Percentiles rank a stretch among this genome's conserved stretches.
Evolutionary conservation across 495 filamentous ascomycete genomes (phyloP).

Genomic region (Aspergillus bertholletiae): DNA sequence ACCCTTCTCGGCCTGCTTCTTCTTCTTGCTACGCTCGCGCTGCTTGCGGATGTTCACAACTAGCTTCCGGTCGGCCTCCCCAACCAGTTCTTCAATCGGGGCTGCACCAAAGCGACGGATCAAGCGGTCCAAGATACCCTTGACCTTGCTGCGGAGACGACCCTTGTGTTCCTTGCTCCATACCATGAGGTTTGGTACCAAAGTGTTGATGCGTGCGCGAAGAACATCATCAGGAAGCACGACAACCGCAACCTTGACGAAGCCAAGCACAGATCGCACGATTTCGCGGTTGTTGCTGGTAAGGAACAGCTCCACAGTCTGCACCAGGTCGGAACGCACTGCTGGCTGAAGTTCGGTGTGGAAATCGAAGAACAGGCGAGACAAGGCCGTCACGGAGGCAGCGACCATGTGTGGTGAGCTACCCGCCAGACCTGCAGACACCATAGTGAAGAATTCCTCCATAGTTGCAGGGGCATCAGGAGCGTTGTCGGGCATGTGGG

Average conservation of each 20-base stretch:
- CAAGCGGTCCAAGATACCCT: constrained; percentile 93
- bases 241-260: constrained; percentile 93
- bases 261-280: constrained; percentile 86
- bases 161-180: constrained; percentile 98
- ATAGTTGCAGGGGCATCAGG: constrained; percentile 73
- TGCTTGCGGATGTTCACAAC: constrained; percentile 92
- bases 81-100: constrained; percentile 65
- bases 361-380: constrained; percentile 89
- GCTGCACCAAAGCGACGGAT: constrained; percentile 85
- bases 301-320: constrained; percentile 91
- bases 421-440: constrained; percentile 89
- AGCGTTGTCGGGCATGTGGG: constrained; percentile 76
- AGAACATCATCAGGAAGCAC: constrained; percentile 74
- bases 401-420: constrained; percentile 92
- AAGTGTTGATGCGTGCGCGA: constrained; percentile 62
- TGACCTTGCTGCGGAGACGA: constrained; percentile 91
- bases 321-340: constrained; percentile 72
- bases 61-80: constrained; percentile 80
- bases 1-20: constrained; percentile 57
- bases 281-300: constrained; percentile 95
- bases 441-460: constrained; percentile 98
- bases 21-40: constrained; percentile 79
- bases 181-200: constrained; percentile 86
- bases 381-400: constrained; percentile 87
- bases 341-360: constrained; percentile 51